These are phyloP conservation scores for Pisolithus thermaeus DNA, from an alignment of 1,284 basidiomycete genomes.

Conservation along the genomic window DNA sequence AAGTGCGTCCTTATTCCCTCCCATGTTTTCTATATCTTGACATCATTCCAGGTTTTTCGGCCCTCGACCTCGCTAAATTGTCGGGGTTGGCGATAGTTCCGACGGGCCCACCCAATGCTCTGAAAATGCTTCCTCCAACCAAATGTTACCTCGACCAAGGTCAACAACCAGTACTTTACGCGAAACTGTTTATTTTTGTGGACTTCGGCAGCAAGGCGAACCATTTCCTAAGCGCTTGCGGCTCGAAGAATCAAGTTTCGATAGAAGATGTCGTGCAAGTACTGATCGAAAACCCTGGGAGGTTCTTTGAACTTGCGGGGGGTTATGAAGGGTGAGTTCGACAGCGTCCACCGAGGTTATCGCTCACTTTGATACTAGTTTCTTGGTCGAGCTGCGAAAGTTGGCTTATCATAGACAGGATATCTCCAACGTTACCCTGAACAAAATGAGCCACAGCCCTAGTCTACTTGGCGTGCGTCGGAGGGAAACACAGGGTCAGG, in stretches of 20 bases:
- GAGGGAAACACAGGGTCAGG: constrained; percentile 51
- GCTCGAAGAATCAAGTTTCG: constrained; percentile 85
- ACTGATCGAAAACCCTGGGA: constrained; percentile 57
- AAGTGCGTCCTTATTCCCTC: constrained; percentile 37
- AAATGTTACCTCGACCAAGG: constrained; percentile 66
- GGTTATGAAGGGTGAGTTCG: constrained; percentile 53
- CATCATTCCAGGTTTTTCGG: constrained; percentile 16
- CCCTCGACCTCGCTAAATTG: constrained; percentile 25
- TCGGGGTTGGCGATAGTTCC: constrained; percentile 56
- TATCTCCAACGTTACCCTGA: constrained; percentile 68
- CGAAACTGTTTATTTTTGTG: constrained; percentile 81
- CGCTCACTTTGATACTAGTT: constrained; percentile 41
- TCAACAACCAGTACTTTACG: constrained; percentile 53
- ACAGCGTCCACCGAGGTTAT: no score
- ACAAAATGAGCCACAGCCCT: constrained; percentile 37
- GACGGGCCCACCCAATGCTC: constrained; percentile 22
- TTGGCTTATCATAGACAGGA: constrained; percentile 72
- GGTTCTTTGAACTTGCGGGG: constrained; percentile 65
- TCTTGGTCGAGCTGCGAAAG: constrained; percentile 80
- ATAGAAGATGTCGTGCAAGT: constrained; percentile 72
- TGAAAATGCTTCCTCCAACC: constrained; percentile 51
- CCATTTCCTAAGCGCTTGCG: constrained; percentile 80
- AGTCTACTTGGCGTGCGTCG: constrained; percentile 31
- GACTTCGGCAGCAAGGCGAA: constrained; percentile 86
- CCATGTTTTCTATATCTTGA: neutral